These are phyloP conservation scores for Verticillium nonalfalfae DNA, from an alignment of 2,329 filamentous ascomycete genomes.

Conservation along the genomic window DNA sequence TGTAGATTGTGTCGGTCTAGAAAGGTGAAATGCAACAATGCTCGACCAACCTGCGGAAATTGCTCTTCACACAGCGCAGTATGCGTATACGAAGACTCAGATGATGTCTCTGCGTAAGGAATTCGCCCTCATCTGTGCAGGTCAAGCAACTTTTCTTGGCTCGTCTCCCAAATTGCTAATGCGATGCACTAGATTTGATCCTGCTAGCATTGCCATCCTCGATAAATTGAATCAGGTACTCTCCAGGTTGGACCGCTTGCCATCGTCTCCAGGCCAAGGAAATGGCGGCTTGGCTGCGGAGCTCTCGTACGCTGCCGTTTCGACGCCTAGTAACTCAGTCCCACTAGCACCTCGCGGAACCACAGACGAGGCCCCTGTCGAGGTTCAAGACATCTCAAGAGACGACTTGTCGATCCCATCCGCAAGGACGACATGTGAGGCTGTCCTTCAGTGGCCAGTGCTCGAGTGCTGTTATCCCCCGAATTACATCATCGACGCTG, in stretches of 20 bases:
- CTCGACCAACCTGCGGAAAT: background rate
- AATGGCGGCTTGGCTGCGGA: background rate
- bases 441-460: background rate
- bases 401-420: background rate
- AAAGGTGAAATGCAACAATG: constrained; percentile 3
- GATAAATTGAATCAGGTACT: background rate
- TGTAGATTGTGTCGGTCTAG: background rate
- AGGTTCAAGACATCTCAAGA: background rate
- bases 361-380: background rate
- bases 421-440: background rate
- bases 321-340: background rate
- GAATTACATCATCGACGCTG: background rate
- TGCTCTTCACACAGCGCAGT: background rate
- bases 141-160: background rate
- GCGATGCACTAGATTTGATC: background rate
- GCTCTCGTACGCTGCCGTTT: background rate
- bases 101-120: background rate
- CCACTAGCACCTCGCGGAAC: background rate
- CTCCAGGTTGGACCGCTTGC: background rate
- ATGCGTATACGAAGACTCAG: background rate
- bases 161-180: background rate
- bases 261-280: background rate
- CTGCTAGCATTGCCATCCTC: background rate
- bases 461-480: background rate
- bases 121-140: background rate